These are phyloP conservation scores for Singerocomus rubriflavus DNA, from an alignment of 1,284 basidiomycete species.

Conservation along the genomic window DNA sequence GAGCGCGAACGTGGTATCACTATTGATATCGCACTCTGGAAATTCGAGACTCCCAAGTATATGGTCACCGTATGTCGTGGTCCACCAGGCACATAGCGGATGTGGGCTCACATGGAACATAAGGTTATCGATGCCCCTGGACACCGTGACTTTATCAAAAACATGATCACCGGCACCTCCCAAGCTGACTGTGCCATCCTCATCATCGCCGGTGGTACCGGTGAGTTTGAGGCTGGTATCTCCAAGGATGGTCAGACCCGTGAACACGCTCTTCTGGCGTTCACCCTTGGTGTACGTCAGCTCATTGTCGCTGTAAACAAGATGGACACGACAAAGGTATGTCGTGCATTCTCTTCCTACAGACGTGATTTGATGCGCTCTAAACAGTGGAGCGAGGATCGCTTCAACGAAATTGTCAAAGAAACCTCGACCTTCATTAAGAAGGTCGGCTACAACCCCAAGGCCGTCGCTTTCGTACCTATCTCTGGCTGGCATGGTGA, in stretches of 20 bases:
- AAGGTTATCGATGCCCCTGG: slow-evolving; percentile 98
- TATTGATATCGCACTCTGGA: slow-evolving; percentile 99
- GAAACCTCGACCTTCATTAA: slow-evolving; percentile 99
- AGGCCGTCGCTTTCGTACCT: slow-evolving; percentile 96
- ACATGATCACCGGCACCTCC: slow-evolving; percentile 99
- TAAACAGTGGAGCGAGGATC: slow-evolving; percentile 92
- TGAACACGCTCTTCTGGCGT: slow-evolving; percentile 99
- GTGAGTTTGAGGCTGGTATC: slow-evolving; percentile 99
- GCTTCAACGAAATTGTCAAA: slow-evolving; percentile 99
- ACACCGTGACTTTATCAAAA: slow-evolving; percentile 99
- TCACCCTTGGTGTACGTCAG: slow-evolving; percentile 99
- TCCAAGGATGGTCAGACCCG: slow-evolving; percentile 99
- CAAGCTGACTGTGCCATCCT: slow-evolving; percentile 99
- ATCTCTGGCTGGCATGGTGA: slow-evolving; percentile 99
- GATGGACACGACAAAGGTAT: slow-evolving; percentile 96
- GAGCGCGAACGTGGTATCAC: slow-evolving; percentile 99
- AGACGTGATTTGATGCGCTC: slow-evolving; percentile 9
- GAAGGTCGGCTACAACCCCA: slow-evolving; percentile 99
- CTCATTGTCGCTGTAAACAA: slow-evolving; percentile 99
- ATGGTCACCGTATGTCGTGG: slow-evolving; percentile 71
- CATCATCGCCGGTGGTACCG: slow-evolving; percentile 98
- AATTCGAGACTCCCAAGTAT: slow-evolving; percentile 97
- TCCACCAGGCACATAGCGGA: not conserved
- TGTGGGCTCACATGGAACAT: slow-evolving; percentile 12
- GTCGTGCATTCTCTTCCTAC: not conserved